Evolutionary conservation across 179 eudicot genomes (phyloP).

Genomic region (Beta corolliflora): DNA sequence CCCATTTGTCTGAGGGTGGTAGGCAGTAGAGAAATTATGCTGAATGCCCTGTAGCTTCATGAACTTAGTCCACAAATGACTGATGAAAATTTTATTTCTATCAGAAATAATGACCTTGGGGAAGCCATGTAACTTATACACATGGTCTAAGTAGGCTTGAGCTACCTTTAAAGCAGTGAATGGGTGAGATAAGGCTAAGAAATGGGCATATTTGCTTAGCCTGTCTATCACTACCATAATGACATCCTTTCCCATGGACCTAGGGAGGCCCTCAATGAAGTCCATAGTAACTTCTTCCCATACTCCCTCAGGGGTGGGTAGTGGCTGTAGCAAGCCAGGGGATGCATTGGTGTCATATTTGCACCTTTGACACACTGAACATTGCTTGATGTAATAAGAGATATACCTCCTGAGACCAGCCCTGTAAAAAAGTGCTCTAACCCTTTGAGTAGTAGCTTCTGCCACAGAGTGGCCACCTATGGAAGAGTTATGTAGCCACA

Average conservation of each 20-base stretch:
- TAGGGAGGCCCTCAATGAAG: not conserved
- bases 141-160: not conserved
- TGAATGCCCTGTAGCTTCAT: not conserved
- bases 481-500: not conserved
- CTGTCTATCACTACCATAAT: not conserved
- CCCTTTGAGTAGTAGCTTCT: not conserved
- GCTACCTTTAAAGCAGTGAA: not conserved
- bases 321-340: not conserved
- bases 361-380: not conserved
- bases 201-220: conserved; percentile 5
- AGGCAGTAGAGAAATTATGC: not conserved
- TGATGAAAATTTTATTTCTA: not conserved
- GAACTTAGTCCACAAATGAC: not conserved
- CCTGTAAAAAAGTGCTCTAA: not conserved
- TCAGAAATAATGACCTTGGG: not conserved
- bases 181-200: not conserved
- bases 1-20: not conserved
- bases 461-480: not conserved
- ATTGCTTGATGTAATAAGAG: not conserved
- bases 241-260: not conserved
- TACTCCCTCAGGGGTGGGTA: not conserved
- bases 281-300: not conserved
- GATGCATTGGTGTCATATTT: not conserved
- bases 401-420: not conserved
- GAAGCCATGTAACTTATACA: not conserved